Evolutionary conservation across 2,329 filamentous ascomycete genomes (phyloP).

Genomic region (Ophiostoma australiae): DNA sequence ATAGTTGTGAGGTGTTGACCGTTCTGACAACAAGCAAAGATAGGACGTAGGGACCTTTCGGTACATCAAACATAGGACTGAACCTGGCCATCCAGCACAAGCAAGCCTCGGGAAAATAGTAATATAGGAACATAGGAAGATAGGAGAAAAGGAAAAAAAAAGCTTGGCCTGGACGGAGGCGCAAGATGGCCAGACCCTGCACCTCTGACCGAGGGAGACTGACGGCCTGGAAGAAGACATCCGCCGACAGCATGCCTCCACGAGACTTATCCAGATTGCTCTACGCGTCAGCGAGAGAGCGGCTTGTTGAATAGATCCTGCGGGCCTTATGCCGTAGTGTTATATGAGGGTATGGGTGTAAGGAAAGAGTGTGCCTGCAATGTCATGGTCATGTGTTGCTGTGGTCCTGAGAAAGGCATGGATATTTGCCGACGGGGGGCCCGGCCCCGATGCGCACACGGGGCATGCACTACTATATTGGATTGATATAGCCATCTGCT

Average conservation of each 20-base stretch:
- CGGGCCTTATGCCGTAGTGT: background rate
- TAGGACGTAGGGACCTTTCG: background rate
- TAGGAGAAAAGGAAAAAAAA: background rate
- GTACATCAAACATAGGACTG: background rate
- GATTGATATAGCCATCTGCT: background rate
- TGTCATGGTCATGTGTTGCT: background rate
- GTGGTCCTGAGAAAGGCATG: background rate
- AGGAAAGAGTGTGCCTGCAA: background rate
- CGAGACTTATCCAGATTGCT: background rate
- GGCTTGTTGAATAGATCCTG: background rate
- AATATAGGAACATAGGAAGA: background rate
- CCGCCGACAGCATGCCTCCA: background rate
- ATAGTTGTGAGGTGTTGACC: too few species aligned
- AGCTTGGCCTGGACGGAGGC: background rate
- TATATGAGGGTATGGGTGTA: background rate
- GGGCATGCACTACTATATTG: background rate
- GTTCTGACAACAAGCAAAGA: background rate
- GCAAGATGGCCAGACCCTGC: background rate
- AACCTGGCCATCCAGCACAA: background rate
- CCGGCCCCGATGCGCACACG: background rate
- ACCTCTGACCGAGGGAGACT: background rate
- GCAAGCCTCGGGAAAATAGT: background rate
- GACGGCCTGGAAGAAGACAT: conserved; percentile 6
- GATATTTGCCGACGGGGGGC: background rate
- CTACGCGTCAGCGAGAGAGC: background rate